These are phyloP conservation scores for Begonia peltatifolia DNA, from an alignment of 306 rosid species.

Conservation along the genomic window DNA sequence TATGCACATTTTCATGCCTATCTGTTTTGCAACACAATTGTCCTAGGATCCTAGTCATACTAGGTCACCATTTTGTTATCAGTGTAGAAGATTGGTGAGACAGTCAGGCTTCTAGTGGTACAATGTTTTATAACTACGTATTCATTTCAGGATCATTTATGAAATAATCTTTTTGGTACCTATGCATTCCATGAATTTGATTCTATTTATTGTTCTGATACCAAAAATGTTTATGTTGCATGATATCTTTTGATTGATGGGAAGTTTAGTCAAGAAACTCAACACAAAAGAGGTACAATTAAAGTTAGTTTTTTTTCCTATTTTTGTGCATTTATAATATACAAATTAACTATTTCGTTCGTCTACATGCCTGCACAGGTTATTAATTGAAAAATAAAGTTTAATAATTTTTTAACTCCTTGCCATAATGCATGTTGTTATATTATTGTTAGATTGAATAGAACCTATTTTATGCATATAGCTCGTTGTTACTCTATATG, in stretches of 20 bases:
- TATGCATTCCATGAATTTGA: background rate
- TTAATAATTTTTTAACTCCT: too few species aligned
- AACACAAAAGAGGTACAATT: conserved; percentile 46
- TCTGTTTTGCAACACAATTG: too few species aligned
- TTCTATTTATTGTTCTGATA: conserved; percentile 20
- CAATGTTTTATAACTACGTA: background rate
- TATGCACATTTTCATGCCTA: too few species aligned
- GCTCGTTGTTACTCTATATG: too few species aligned
- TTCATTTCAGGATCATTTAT: background rate
- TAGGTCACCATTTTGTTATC: background rate
- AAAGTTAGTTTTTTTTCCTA: background rate
- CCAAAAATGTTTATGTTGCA: conserved; percentile 25
- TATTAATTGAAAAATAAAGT: too few species aligned
- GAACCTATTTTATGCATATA: too few species aligned
- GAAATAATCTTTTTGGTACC: too few species aligned
- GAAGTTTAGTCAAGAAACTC: conserved; percentile 68
- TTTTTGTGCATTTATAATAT: too few species aligned
- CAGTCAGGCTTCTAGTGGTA: background rate
- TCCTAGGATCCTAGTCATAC: background rate
- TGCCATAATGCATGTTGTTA: too few species aligned
- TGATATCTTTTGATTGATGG: conserved; percentile 21
- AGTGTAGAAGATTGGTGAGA: background rate
- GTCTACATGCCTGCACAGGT: too few species aligned
- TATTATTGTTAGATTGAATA: too few species aligned
- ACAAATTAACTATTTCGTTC: too few species aligned